These are phyloP conservation scores for Hymenoscyphus scutula DNA, from an alignment of 2,329 filamentous ascomycete species.

Conservation along the genomic window DNA sequence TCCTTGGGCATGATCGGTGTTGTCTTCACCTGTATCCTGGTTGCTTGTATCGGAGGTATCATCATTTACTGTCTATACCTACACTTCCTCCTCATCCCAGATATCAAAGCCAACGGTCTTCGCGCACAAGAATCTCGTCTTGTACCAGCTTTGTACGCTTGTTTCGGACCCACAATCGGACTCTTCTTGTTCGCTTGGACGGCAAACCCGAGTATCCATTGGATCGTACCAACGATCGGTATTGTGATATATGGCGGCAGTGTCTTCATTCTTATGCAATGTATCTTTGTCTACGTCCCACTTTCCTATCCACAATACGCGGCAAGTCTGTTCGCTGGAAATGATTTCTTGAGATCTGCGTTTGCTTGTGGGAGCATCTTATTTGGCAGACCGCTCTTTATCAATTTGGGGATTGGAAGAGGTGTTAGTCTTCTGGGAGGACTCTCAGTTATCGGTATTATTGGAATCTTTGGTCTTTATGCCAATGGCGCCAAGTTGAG, in stretches of 20 bases:
- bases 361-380: constrained; percentile 59
- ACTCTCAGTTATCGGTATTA: constrained; percentile 49
- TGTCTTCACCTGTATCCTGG: constrained; percentile 58
- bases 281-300: constrained; percentile 59
- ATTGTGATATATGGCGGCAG: constrained; percentile 53
- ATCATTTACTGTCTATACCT: constrained; percentile 51
- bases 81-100: constrained; percentile 50
- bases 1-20: constrained; percentile 56
- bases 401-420: constrained; percentile 55
- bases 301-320: constrained; percentile 56
- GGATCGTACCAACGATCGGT: constrained; percentile 56
- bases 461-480: constrained; percentile 43
- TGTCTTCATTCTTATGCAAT: constrained; percentile 57
- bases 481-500: constrained; percentile 23
- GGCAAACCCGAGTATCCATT: constrained; percentile 48
- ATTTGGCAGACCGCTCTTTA: constrained; percentile 58
- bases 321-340: constrained; percentile 58
- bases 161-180: constrained; percentile 55
- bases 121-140: constrained; percentile 53
- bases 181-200: constrained; percentile 63
- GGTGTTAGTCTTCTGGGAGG: constrained; percentile 58
- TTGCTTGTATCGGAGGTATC: constrained; percentile 54
- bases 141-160: constrained; percentile 52
- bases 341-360: constrained; percentile 57
- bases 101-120: constrained; percentile 48